Conservation (phyloP, 2,329 filamentous ascomycete genomes). For the Talaromyces sp. region DNA sequence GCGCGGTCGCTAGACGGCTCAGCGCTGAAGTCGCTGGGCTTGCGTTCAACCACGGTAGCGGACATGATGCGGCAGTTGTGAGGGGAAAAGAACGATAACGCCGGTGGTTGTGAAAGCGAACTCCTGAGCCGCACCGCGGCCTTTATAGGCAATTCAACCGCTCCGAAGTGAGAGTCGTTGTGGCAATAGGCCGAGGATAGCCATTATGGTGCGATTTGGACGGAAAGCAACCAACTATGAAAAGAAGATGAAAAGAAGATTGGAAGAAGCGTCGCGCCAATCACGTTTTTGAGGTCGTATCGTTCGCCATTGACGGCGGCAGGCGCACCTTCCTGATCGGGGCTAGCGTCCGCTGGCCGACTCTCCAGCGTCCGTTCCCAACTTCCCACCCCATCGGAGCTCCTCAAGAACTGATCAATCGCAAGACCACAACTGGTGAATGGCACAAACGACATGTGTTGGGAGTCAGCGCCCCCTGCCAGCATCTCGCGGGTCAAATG, state of each 20-base stretch:
- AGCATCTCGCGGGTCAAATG: too few relatives aligned
- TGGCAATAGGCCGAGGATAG: neutral
- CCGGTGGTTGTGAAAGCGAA: neutral
- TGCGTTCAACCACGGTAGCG: neutral
- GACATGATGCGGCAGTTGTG: neutral
- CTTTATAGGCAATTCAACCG: neutral
- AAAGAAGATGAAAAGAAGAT: neutral
- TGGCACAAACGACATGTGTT: too few relatives aligned
- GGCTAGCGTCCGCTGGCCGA: neutral
- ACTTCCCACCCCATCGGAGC: too few relatives aligned
- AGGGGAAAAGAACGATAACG: neutral
- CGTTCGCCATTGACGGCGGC: neutral
- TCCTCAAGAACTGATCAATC: too few relatives aligned
- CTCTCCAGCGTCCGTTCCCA: too few relatives aligned
- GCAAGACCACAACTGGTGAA: too few relatives aligned
- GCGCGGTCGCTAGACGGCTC: neutral
- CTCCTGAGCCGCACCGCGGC: neutral
- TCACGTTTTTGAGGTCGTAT: neutral
- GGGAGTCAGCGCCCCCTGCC: too few relatives aligned
- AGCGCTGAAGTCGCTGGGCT: neutral
- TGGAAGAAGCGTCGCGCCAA: neutral
- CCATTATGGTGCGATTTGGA: slow-evolving; percentile 6
- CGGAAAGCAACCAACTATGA: neutral
- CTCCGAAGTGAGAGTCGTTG: too few relatives aligned
- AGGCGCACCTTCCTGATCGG: slow-evolving; percentile 1